These are phyloP conservation scores for Leccinum fallax DNA, from an alignment of 1,284 basidiomycete species.

Conservation along the genomic window DNA sequence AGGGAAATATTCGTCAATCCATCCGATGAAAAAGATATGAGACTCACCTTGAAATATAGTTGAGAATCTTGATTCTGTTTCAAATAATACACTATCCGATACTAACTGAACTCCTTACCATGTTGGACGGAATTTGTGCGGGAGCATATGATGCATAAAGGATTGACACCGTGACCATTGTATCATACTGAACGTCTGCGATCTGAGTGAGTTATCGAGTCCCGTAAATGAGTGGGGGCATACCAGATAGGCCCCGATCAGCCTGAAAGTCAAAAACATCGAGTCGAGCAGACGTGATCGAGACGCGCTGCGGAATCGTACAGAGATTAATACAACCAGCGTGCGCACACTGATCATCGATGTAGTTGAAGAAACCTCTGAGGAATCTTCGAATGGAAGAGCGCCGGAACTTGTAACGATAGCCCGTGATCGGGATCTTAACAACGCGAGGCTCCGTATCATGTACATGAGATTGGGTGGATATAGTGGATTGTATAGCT, in stretches of 20 bases:
- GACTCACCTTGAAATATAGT: not conserved
- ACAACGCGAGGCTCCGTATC: not conserved
- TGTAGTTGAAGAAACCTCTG: constrained; percentile 62
- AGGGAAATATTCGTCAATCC: not conserved
- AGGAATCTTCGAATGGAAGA: not conserved
- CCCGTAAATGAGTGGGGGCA: not conserved
- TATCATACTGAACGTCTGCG: not conserved
- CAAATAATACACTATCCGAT: not conserved
- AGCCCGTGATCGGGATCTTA: not conserved
- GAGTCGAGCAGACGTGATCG: constrained; percentile 57
- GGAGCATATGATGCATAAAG: not conserved
- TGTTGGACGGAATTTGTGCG: not conserved
- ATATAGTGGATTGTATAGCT: not conserved
- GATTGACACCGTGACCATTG: not conserved
- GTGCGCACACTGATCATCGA: constrained; percentile 49
- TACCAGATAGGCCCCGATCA: not conserved
- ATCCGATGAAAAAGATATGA: not conserved
- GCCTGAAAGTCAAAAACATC: not conserved
- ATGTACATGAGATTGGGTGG: not conserved
- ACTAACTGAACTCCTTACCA: not conserved
- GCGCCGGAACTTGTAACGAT: not conserved
- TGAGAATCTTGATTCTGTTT: not conserved
- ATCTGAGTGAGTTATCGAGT: not conserved
- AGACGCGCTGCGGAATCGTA: constrained; percentile 46
- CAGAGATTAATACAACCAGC: not conserved